Conservation (phyloP, 2,329 filamentous ascomycete genomes). For the Colletotrichum spinosum region DNA sequence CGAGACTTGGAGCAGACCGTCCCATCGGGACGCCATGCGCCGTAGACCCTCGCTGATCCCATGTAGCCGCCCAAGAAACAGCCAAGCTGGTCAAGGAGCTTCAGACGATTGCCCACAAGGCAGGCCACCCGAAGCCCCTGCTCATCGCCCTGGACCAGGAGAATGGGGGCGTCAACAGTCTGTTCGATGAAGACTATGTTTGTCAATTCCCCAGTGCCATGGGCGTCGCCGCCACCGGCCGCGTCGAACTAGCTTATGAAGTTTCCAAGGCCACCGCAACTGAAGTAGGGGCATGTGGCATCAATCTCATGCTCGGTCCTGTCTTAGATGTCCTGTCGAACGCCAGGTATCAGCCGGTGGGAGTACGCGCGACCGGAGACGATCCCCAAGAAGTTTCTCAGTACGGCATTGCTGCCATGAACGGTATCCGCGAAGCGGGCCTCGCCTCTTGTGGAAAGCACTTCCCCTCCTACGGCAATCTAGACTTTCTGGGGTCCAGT, state of each 20-base stretch:
- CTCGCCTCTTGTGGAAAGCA: slow-evolving; percentile 93
- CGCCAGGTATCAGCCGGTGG: slow-evolving; percentile 88
- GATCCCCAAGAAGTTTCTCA: slow-evolving; percentile 95
- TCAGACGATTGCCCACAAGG: slow-evolving; percentile 90
- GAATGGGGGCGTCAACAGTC: slow-evolving; percentile 96
- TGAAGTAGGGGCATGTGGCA: slow-evolving; percentile 90
- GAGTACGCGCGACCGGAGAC: slow-evolving; percentile 89
- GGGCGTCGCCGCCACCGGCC: slow-evolving; percentile 94
- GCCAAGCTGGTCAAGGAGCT: slow-evolving; percentile 89
- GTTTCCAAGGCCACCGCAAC: slow-evolving; percentile 93
- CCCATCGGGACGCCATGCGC: neutral
- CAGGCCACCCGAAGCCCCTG: slow-evolving; percentile 89
- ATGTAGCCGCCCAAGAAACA: slow-evolving; percentile 87
- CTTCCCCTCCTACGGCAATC: slow-evolving; percentile 94
- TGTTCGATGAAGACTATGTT: slow-evolving; percentile 95
- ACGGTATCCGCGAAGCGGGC: slow-evolving; percentile 91
- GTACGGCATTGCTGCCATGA: slow-evolving; percentile 90
- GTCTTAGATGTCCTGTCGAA: slow-evolving; percentile 95
- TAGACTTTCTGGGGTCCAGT: slow-evolving; percentile 92
- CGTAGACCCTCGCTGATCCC: slow-evolving; percentile 21
- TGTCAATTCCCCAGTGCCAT: slow-evolving; percentile 97
- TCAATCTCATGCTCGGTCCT: slow-evolving; percentile 95
- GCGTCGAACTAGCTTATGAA: slow-evolving; percentile 85
- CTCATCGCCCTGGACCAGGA: slow-evolving; percentile 95
- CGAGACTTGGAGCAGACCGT: no score